These are phyloP conservation scores for Brassica juncea DNA, from an alignment of 345 rosid species.

Conservation along the genomic window DNA sequence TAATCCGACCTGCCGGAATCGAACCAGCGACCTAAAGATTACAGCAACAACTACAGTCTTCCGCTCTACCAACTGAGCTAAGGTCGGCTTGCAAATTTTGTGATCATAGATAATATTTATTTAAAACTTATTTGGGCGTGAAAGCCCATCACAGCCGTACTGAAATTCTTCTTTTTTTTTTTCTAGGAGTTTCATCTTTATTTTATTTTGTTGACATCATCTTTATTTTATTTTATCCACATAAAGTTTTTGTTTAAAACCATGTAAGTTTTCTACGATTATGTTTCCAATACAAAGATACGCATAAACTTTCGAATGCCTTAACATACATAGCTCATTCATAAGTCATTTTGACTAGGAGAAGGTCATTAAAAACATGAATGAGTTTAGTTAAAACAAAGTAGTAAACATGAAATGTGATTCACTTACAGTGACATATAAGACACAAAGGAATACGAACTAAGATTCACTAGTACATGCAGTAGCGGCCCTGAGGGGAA, in stretches of 20 bases:
- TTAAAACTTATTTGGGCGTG: not conserved
- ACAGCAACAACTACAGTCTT: conserved; percentile 75
- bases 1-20: conserved; percentile 37
- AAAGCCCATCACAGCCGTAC: not conserved
- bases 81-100: conserved; percentile 54
- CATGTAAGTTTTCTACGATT: not conserved
- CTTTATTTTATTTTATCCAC: too few species aligned
- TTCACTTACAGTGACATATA: not conserved
- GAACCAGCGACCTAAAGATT: conserved; percentile 72
- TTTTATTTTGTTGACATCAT: not conserved
- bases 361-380: not conserved
- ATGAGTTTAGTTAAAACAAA: not conserved
- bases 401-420: not conserved
- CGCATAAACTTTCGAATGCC: not conserved
- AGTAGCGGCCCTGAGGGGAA: too few species aligned
- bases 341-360: not conserved
- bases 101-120: not conserved
- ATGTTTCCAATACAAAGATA: not conserved
- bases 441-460: not conserved
- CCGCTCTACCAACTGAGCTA: conserved; percentile 99
- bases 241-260: too few species aligned
- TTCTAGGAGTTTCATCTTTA: not conserved
- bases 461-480: too few species aligned
- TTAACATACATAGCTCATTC: not conserved
- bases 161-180: not conserved